These are phyloP conservation scores for Penicilliopsis zonata DNA, from an alignment of 495 filamentous ascomycete genomes.

Conservation along the genomic window DNA sequence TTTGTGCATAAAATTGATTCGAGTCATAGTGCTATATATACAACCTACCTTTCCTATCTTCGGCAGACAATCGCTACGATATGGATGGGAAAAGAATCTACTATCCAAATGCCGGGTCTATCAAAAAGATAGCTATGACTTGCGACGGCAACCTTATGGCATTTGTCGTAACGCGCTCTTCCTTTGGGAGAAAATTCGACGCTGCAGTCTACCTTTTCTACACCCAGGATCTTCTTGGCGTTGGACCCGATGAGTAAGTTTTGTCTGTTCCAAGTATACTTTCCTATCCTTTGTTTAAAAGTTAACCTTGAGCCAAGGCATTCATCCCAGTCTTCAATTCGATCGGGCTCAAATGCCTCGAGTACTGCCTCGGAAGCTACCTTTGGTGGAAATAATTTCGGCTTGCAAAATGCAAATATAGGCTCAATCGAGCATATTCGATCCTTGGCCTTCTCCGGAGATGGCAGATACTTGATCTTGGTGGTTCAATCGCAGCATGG, in stretches of 20 bases:
- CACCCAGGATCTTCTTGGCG: constrained; percentile 6
- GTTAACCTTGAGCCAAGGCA: background rate
- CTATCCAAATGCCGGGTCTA: constrained; percentile 4
- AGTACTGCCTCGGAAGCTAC: constrained; percentile 1
- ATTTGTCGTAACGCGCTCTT: constrained; percentile 3
- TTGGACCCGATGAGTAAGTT: constrained; percentile 4
- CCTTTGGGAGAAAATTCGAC: constrained; percentile 1
- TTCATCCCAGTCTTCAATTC: constrained; percentile 3
- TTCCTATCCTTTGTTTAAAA: background rate
- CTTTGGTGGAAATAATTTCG: constrained; percentile 2
- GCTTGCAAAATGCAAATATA: background rate
- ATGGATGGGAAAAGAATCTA: constrained; percentile 1
- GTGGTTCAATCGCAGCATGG: constrained; percentile 2
- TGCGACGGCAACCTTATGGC: constrained; percentile 4
- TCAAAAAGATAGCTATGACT: constrained; percentile 7
- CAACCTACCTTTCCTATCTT: background rate
- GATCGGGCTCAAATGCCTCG: constrained; percentile 6
- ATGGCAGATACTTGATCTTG: constrained; percentile 5
- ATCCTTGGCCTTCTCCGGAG: constrained; percentile 5
- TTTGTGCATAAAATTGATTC: no score
- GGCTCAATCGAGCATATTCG: constrained; percentile 4
- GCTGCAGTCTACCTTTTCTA: constrained; percentile 5
- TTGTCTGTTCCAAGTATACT: background rate
- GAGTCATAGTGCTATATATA: constrained; percentile 7
- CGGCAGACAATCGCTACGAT: background rate